Conservation (phyloP, 2,329 filamentous ascomycete species). For the Talaromyces atroroseus region DNA sequence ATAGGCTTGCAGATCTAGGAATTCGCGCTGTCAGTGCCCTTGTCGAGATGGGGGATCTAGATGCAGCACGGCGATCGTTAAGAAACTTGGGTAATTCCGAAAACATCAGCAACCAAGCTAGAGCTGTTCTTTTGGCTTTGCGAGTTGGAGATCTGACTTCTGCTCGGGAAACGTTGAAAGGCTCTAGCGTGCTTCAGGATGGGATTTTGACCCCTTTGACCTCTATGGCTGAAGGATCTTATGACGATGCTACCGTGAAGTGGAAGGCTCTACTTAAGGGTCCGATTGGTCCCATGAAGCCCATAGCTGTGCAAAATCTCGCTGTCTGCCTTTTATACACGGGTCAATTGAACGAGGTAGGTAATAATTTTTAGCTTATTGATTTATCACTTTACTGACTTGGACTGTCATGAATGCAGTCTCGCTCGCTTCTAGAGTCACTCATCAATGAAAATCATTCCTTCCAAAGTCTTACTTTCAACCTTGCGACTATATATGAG, state of each 20-base stretch:
- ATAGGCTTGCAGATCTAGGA: conserved; percentile 68
- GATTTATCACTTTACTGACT: neutral
- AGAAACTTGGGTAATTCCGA: conserved; percentile 16
- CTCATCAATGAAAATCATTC: conserved; percentile 58
- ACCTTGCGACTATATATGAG: conserved; percentile 86
- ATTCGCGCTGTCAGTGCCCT: conserved; percentile 52
- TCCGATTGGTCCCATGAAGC: conserved; percentile 45
- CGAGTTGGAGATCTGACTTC: conserved; percentile 70
- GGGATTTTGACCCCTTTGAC: conserved; percentile 55
- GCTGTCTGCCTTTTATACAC: conserved; percentile 81
- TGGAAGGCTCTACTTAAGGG: conserved; percentile 55
- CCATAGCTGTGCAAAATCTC: conserved; percentile 74
- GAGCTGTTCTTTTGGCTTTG: conserved; percentile 64
- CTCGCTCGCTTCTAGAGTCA: conserved; percentile 60
- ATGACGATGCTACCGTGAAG: conserved; percentile 55
- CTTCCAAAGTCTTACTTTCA: conserved; percentile 80
- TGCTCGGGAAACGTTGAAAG: conserved; percentile 53
- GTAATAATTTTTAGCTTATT: conserved; percentile 16
- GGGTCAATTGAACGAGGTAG: conserved; percentile 66
- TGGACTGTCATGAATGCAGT: conserved; percentile 38
- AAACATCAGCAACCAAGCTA: conserved; percentile 29
- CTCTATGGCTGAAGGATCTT: conserved; percentile 72
- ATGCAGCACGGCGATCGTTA: conserved; percentile 71
- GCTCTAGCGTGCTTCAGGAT: conserved; percentile 34
- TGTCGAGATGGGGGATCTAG: conserved; percentile 71